Base-by-base conservation (phyloP, 2,329 filamentous ascomycete genomes). In the Monilinia polystroma region DNA sequence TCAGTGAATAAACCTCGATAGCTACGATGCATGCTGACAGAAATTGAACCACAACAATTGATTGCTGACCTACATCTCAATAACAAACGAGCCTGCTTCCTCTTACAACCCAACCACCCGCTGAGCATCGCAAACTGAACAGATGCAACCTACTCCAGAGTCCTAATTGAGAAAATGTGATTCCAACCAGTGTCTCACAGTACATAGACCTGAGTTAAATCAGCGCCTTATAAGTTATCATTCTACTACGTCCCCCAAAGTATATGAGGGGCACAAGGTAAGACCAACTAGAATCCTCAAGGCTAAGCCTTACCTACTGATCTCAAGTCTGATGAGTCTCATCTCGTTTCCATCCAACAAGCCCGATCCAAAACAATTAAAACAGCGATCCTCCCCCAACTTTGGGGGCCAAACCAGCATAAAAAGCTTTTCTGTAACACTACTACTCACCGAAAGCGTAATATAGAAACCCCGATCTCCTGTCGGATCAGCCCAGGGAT, bases 11-110 rank as follows among this genome's bases (percentile, higher is more conserved):
- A 45, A n/a, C 32, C 3, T 16, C 41, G 41, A 35, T 4, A 12
- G 8, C 32, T n/a, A 38, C 26, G 18, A 51, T 51, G 58, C 29
- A 60, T 51, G 58, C 58, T 60, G 45, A 60, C 45, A 49, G 29
- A 12, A 60, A 38, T 12, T 38, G 20, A 51, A 51, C 51, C 14
- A 60, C 16, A 38, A 51, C 45, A 38, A 18, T 51, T 60, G 58
- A 51, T 26, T 51, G 45, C 58, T 60, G 23, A 51, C 58, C 16
- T 45, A 20, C n/a, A 26, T 38, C 4, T 35, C 29, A 18, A 51
- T 6, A 49, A 35, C 43, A 18, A 23, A 49, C 45, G 8, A 60
- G 4, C 2, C n/a, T 38, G n/a, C n/a, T 6, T 4, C 26, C 16
- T 38, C 14, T 41, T 51, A 11, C 45, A 4, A 12, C 18, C 45